phyloP scores from a whole-genome alignment of 192 early-diverging fungal genomes.

The Mortierella alpina region DNA sequence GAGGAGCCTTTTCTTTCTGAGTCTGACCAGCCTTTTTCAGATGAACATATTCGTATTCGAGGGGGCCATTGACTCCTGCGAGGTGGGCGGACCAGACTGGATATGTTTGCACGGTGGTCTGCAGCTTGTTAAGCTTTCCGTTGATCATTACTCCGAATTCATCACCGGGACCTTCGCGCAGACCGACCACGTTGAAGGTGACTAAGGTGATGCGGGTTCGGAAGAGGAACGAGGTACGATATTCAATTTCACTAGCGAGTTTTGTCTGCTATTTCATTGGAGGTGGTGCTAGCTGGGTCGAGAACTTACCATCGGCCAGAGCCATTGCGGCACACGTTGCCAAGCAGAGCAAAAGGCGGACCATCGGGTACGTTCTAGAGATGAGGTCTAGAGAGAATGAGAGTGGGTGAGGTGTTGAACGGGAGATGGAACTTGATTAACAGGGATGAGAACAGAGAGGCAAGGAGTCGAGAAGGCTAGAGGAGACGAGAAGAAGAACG shows the following conservation, averaged over 20 bases:
- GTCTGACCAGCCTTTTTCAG: slow-evolving; percentile 11
- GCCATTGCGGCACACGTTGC: slow-evolving; percentile 37
- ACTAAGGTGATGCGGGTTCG: slow-evolving; percentile 3
- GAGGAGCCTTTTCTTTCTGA: slow-evolving; percentile 8
- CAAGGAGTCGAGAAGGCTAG: too few species aligned
- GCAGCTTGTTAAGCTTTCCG: slow-evolving; percentile 38
- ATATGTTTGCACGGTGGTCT: slow-evolving; percentile 21
- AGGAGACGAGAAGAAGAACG: too few species aligned
- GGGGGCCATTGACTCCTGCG: slow-evolving; percentile 23
- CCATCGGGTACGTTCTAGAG: slow-evolving; percentile 8
- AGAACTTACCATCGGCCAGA: slow-evolving; percentile 43
- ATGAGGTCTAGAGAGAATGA: too few species aligned
- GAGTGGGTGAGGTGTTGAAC: too few species aligned
- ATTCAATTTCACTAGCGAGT: too few species aligned
- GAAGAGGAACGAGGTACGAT: not conserved
- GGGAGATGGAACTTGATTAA: too few species aligned
- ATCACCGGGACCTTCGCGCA: slow-evolving; percentile 19
- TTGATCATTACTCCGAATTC: slow-evolving; percentile 34
- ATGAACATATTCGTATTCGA: slow-evolving; percentile 37
- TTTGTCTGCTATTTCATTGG: too few species aligned
- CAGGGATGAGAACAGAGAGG: too few species aligned
- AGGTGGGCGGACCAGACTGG: slow-evolving; percentile 49
- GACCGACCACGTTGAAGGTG: slow-evolving; percentile 46
- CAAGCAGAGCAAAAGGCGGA: slow-evolving; percentile 43
- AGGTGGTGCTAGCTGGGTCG: too few species aligned